Conservation (phyloP, 2,329 filamentous ascomycete genomes). For the Paecilomyces formosus region DNA sequence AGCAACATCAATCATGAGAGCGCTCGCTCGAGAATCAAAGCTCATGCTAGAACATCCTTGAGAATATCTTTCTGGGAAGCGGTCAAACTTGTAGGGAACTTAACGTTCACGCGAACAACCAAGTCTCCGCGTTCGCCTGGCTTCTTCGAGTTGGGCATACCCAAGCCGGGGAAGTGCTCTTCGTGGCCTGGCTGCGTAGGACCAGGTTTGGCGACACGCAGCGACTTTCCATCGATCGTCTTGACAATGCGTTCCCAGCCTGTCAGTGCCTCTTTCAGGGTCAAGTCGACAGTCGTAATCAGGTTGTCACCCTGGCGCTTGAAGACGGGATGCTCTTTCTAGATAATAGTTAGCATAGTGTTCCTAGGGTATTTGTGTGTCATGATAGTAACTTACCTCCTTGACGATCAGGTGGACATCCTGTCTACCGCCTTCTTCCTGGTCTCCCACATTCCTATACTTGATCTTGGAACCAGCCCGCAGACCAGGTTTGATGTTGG, state of each 20-base stretch:
- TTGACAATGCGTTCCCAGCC: constrained; percentile 88
- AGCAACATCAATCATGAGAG: not conserved
- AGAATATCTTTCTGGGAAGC: constrained; percentile 70
- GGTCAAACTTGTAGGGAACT: constrained; percentile 76
- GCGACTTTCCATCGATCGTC: constrained; percentile 85
- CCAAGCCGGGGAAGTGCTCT: constrained; percentile 75
- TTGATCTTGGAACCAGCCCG: constrained; percentile 99
- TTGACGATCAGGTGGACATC: constrained; percentile 92
- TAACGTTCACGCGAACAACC: constrained; percentile 83
- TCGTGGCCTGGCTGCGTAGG: constrained; percentile 79
- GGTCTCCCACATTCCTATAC: constrained; percentile 94
- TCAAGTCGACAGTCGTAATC: constrained; percentile 67
- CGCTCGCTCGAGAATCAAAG: not conserved
- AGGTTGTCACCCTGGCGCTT: constrained; percentile 85
- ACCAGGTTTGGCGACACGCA: constrained; percentile 70
- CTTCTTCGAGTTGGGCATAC: constrained; percentile 93
- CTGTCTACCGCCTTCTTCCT: constrained; percentile 91
- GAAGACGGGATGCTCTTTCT: constrained; percentile 84
- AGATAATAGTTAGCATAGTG: constrained; percentile 33
- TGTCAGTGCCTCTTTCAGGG: constrained; percentile 87
- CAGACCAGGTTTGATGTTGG: constrained; percentile 89
- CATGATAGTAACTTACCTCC: constrained; percentile 60
- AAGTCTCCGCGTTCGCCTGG: constrained; percentile 79
- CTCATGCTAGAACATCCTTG: constrained; percentile 62
- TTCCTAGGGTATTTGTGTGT: not conserved